Evolutionary conservation across 495 filamentous ascomycete genomes (phyloP), one percentile per base, ranked within the genome.

Genomic region (Tuber aestivum): DNA sequence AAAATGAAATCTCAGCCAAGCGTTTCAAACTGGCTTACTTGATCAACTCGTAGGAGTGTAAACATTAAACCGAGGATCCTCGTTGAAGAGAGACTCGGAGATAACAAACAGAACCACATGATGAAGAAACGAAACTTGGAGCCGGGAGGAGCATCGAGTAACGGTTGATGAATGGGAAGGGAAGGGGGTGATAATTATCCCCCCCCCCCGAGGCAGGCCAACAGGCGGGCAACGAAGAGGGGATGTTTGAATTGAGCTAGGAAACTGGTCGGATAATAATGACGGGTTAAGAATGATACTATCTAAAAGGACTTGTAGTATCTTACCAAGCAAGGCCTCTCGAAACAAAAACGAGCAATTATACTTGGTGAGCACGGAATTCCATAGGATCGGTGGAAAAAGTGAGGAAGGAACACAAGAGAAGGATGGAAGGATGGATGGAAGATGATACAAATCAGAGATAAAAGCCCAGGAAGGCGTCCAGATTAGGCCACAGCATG

Each of bases 21-120:
- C 56, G 35, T 65, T 35, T 32, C 35, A 65, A 35, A 65, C 7
- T 65, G 48, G 72, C 38, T 44, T 44, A 61, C 40, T 65, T 38
- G 76, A 72, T 74, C 70, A 79, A 75, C 32, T 75, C 61, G 69
- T 41, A 65, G 14, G 74, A 41, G 65, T 44, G 42, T 73, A 77
- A 71, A 69, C 69, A 72, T 70, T 74, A 69, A 56, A 70, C 37
- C 78, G 38, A 71, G 61, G 44, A 72, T 72, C 21, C 12, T 72
- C 72, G 37, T 68, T 61, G 69, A 32, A 70, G 37, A 73, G 75
- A 76, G 41, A 56, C 68, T 79, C 72, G 72, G 77, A 79, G 78
- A 79, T 79, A 79, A 41, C 72, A 50, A 79, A 79, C 70, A 71
- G 78, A 73, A 72, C 78, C 65, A 79, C 77, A 79, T 41, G 72